Evolutionary conservation across 164 flowering plant species (phyloP), one percentile per base, ranked within the genome.

Genomic region (Umbellularia californica): DNA sequence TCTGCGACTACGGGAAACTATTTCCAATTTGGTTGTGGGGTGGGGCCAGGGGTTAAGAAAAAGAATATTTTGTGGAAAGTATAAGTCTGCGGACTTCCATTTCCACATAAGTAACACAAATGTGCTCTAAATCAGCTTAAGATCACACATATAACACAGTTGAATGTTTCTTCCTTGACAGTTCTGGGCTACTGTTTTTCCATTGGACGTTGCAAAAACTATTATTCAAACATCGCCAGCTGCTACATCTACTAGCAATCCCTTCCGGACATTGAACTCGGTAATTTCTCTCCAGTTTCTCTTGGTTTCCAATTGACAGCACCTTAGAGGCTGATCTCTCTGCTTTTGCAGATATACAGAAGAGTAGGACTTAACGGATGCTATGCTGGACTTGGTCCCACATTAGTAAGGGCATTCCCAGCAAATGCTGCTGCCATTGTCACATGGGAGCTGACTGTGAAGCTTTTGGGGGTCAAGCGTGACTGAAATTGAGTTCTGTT

Each of bases 341-440:
- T 27, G 51, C 30, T 77, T 65, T 47, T 78, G 68, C 80, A 94
- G 97, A 85, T 92, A 72, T 84, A 94, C 84, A 77, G 76, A 77
- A 87, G 87, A 64, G 81, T 82, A 64, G 96, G 98, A 76, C 12
- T 92, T 15, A 85, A 81, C 79, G 97, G 95, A 78, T 94, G 95
- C 79, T 94, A 92, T 79, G 75, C 95, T 41, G 98, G 97, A 67
- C 76, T 91, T 33, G 91, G 94, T 55, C 97, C 97, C 11, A 94
- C 98, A 20, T 72, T 92, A 64, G 82, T 82, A 27, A 86, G 97
- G 75, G 97, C 97, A 72, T 94, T 94, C 85, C 98, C 98, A 77
- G 98, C 98, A 71, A 94, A 94, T 84, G 97, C 95, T 65, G 94
- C 97, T 69, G 97, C 98, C 50, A 92, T 94, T 55, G 97, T 92